These are phyloP conservation scores for Vachellia pachyceras DNA, from an alignment of 306 rosid genomes.

Conservation along the genomic window DNA sequence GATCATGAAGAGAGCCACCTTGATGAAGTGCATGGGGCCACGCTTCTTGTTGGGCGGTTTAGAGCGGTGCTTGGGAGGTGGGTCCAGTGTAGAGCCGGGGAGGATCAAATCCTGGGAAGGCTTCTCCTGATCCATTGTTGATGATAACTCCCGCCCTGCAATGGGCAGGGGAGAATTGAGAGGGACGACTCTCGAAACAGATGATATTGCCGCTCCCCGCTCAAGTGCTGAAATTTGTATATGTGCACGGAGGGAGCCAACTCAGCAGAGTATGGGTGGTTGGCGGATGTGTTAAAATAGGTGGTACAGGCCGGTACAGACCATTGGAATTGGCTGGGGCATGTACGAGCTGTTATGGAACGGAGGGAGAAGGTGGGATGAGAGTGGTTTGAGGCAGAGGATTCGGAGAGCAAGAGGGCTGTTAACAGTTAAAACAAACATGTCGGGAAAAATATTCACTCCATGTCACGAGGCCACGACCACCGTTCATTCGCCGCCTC, in stretches of 20 bases:
- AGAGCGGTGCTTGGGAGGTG: background rate
- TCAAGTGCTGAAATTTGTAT: background rate
- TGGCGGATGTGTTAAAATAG: background rate
- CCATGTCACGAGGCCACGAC: background rate
- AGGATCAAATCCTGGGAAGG: background rate
- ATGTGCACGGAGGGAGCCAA: constrained; percentile 24
- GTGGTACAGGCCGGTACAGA: background rate
- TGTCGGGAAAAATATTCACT: background rate
- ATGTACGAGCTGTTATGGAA: background rate
- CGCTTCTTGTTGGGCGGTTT: constrained; percentile 31
- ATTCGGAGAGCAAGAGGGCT: background rate
- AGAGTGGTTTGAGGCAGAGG: background rate
- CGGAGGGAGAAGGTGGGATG: background rate
- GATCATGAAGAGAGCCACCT: constrained; percentile 53
- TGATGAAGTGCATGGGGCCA: constrained; percentile 38
- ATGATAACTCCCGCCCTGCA: background rate
- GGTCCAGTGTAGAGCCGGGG: background rate
- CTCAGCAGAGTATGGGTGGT: background rate
- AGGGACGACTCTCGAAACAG: background rate
- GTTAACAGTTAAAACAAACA: background rate
- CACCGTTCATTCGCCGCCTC: background rate
- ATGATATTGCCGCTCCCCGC: background rate
- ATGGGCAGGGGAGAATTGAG: background rate
- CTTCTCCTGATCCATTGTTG: background rate
- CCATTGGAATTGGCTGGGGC: background rate